Evolutionary conservation across 768 basidiomycete genomes (phyloP).

Genomic region (Mycena indigotica): DNA sequence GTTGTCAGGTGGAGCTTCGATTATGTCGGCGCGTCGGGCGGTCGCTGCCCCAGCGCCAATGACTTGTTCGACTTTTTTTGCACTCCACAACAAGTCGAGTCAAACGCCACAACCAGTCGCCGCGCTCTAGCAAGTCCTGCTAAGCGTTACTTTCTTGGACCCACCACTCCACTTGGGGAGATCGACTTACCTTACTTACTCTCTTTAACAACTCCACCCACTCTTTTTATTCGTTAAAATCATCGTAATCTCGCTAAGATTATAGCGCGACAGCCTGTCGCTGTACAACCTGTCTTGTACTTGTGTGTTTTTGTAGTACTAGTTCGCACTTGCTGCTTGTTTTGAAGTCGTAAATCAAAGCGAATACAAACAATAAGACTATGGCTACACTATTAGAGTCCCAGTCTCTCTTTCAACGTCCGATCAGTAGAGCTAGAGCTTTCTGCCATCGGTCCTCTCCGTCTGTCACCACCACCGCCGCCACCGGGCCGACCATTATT

Average conservation of each 20-base stretch:
- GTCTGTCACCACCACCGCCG: constrained; percentile 38
- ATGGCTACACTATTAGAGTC: constrained; percentile 49
- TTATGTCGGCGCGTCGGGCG: constrained; percentile 20
- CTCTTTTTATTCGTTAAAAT: not conserved
- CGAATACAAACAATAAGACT: constrained; percentile 11
- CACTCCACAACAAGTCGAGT: constrained; percentile 38
- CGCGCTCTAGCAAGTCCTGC: constrained; percentile 10
- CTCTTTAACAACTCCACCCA: not conserved
- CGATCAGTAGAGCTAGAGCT: constrained; percentile 53
- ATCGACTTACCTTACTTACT: not conserved
- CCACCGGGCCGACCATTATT: constrained; percentile 36
- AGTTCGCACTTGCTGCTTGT: not conserved
- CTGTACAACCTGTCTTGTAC: not conserved
- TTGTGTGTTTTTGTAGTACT: not conserved
- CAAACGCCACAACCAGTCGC: constrained; percentile 11
- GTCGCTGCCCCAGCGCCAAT: constrained; percentile 38
- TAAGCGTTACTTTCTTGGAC: constrained; percentile 8
- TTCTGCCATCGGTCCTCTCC: constrained; percentile 31
- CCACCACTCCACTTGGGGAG: constrained; percentile 2
- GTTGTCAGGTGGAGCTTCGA: not conserved
- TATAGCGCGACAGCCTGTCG: not conserved
- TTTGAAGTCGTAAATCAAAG: not conserved
- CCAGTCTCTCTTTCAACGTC: constrained; percentile 86
- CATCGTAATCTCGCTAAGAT: not conserved
- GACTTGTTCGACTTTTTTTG: constrained; percentile 48